These are phyloP conservation scores for Bidens hawaiensis DNA, from an alignment of 140 eudicot genomes.

Conservation along the genomic window DNA sequence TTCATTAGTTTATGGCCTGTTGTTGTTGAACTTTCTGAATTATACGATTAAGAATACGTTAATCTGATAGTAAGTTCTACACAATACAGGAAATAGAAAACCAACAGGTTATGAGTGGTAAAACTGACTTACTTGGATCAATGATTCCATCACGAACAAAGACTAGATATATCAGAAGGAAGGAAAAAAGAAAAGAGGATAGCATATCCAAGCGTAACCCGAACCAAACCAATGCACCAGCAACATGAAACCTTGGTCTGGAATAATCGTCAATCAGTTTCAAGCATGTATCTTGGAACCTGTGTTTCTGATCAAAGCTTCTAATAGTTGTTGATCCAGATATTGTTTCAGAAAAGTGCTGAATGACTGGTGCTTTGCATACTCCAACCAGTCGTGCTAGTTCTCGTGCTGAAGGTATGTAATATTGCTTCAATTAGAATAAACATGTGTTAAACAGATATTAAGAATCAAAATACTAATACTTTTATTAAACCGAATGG, in stretches of 20 bases:
- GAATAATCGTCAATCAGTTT: constrained; percentile 31
- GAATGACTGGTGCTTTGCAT: too few relatives aligned
- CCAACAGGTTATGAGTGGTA: background rate
- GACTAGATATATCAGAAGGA: constrained; percentile 25
- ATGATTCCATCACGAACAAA: constrained; percentile 30
- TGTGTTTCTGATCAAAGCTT: too few relatives aligned
- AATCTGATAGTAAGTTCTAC: background rate
- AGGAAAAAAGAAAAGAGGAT: constrained; percentile 28
- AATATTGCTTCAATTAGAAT: constrained; percentile 56
- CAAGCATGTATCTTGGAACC: too few relatives aligned
- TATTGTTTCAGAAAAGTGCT: too few relatives aligned
- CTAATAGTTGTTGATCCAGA: too few relatives aligned
- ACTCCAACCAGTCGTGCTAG: constrained; percentile 52
- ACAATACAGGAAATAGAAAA: background rate
- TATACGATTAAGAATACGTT: too few relatives aligned
- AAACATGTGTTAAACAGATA: background rate
- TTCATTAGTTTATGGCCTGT: too few relatives aligned
- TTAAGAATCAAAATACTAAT: background rate
- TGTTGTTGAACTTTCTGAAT: background rate
- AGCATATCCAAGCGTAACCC: constrained; percentile 32
- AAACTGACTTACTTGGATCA: constrained; percentile 31
- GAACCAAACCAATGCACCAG: constrained; percentile 31
- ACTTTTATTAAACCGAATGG: background rate
- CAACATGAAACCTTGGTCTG: constrained; percentile 27
- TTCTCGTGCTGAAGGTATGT: constrained; percentile 51